A percentile compares a stretch with the other conserved stretches of the same genome.
These are phyloP conservation scores for Citrus cavaleriei DNA, from an alignment of 345 rosid genomes.

Conservation along the genomic window DNA sequence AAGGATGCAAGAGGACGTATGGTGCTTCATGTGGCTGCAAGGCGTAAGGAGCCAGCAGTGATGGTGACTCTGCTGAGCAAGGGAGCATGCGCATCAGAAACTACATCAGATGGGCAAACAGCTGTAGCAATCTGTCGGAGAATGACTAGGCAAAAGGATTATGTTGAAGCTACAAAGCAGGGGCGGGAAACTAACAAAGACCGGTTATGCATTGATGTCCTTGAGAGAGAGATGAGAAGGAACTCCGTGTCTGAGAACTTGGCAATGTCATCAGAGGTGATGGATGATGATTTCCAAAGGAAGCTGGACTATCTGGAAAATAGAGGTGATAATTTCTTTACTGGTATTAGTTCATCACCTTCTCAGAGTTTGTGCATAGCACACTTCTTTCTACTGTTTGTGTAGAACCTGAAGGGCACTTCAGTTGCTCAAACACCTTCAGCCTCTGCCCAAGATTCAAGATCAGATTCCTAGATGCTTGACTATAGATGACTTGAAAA, in stretches of 20 bases:
- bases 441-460: too few species aligned
- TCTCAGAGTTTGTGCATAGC: not conserved
- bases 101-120: slow-evolving; percentile 19
- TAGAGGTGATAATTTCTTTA: slow-evolving; percentile 27
- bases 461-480: too few species aligned
- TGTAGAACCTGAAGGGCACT: too few species aligned
- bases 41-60: slow-evolving; percentile 33
- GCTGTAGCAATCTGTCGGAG: slow-evolving; percentile 37
- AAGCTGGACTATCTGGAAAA: slow-evolving; percentile 32
- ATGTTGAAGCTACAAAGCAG: slow-evolving; percentile 19
- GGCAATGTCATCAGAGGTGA: slow-evolving; percentile 2
- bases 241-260: too few species aligned
- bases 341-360: not conserved
- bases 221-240: too few species aligned
- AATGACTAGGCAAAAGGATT: slow-evolving; percentile 38
- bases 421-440: too few species aligned
- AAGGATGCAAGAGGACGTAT: slow-evolving; percentile 33
- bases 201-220: slow-evolving; percentile 26
- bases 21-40: slow-evolving; percentile 48
- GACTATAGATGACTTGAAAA: too few species aligned
- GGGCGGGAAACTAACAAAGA: slow-evolving; percentile 37
- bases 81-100: slow-evolving; percentile 30
- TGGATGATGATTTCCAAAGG: slow-evolving; percentile 24
- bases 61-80: slow-evolving; percentile 28
- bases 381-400: not conserved